Percentiles rank a stretch among this genome's conserved stretches.
phyloP scores from a whole-genome alignment of 169 alveolate species.

The Eimeria sp. region DNA sequence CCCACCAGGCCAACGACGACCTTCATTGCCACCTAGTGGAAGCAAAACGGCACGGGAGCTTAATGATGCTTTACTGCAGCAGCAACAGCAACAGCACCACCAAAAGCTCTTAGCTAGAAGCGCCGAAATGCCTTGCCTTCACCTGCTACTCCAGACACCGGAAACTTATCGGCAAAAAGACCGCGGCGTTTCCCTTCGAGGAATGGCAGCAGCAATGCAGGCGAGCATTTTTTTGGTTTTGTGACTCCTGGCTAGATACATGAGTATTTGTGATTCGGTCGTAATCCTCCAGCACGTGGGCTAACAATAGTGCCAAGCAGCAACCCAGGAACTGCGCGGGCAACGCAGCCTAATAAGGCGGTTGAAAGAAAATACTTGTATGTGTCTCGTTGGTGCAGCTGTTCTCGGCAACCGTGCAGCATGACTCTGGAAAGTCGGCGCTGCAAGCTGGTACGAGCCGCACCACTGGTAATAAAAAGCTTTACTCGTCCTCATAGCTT shows the following conservation, averaged over 20 bases:
- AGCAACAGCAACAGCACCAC: slow-evolving; percentile 42
- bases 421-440: neutral
- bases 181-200: slow-evolving; percentile 51
- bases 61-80: neutral
- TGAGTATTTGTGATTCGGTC: neutral
- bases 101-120: slow-evolving; percentile 44
- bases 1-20: neutral
- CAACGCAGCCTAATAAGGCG: too few relatives aligned
- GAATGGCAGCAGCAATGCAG: slow-evolving; percentile 77
- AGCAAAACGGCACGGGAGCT: slow-evolving; percentile 27
- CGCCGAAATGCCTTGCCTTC: slow-evolving; percentile 28
- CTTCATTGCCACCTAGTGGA: neutral
- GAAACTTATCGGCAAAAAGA: neutral
- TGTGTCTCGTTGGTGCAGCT: neutral
- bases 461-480: neutral
- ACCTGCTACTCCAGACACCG: slow-evolving; percentile 47
- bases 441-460: slow-evolving; percentile 18
- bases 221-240: neutral
- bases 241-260: neutral
- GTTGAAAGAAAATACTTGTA: neutral
- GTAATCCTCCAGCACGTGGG: neutral
- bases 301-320: too few relatives aligned
- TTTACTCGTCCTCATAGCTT: neutral
- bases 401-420: slow-evolving; percentile 61
- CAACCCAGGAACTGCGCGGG: too few relatives aligned